Evolutionary conservation across 768 basidiomycete genomes (phyloP).

Genomic region (Rhizopogon vesiculosus): DNA sequence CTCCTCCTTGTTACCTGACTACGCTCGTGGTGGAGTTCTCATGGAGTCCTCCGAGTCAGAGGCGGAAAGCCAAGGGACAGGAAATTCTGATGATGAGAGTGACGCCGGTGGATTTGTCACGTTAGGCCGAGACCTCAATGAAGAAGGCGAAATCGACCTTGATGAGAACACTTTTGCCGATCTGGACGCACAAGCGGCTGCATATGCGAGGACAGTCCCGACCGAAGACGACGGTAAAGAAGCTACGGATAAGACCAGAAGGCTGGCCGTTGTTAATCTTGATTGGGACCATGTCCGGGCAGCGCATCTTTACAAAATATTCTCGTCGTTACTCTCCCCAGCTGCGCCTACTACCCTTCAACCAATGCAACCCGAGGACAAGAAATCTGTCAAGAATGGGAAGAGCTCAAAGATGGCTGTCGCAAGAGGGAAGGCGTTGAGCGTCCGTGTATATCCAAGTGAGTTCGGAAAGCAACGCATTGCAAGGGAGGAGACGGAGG

Average conservation of each 20-base stretch:
- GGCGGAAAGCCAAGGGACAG: conserved; percentile 7
- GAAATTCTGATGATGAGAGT: conserved; percentile 38
- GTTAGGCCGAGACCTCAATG: conserved; percentile 43
- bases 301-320: conserved; percentile 85
- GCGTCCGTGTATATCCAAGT: conserved; percentile 86
- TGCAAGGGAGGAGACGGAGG: conserved; percentile 83
- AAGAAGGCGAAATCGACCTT: conserved; percentile 59
- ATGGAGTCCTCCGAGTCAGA: conserved; percentile 66
- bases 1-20: conserved; percentile 42
- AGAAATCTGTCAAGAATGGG: conserved; percentile 8
- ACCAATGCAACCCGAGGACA: conserved; percentile 13
- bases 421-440: conserved; percentile 63
- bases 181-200: conserved; percentile 70
- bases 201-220: conserved; percentile 45
- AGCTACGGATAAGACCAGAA: conserved; percentile 47
- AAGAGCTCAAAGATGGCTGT: conserved; percentile 18
- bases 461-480: conserved; percentile 89
- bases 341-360: conserved; percentile 38
- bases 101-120: conserved; percentile 46
- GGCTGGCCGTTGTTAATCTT: conserved; percentile 90
- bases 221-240: conserved; percentile 37
- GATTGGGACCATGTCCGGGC: conserved; percentile 98
- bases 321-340: conserved; percentile 77
- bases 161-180: conserved; percentile 72
- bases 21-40: conserved; percentile 84